These are phyloP conservation scores for Priceomyces fermenticarens DNA, from an alignment of 805 yeast genomes.

Conservation along the genomic window DNA sequence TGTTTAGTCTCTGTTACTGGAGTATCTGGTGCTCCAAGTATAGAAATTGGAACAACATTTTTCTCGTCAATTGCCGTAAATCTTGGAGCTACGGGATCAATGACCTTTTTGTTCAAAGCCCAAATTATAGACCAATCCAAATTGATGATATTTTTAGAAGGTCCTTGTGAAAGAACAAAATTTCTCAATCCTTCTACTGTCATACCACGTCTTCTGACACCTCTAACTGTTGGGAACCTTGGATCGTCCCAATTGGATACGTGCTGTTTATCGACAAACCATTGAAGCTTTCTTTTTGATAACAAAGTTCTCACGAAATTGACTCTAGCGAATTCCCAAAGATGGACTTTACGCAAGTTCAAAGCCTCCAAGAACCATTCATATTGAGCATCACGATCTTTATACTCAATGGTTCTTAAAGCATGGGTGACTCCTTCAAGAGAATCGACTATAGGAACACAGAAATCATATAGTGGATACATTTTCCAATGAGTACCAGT, in stretches of 20 bases:
- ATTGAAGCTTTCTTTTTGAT: constrained; percentile 96
- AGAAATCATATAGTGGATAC: constrained; percentile 98
- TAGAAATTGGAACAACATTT: constrained; percentile 66
- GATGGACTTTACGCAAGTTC: constrained; percentile 83
- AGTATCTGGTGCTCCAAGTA: constrained; percentile 63
- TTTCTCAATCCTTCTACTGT: constrained; percentile 94
- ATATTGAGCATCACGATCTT: constrained; percentile 98
- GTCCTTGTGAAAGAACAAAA: constrained; percentile 94
- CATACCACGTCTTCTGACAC: constrained; percentile 99
- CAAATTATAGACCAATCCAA: constrained; percentile 97
- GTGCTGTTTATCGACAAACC: constrained; percentile 92
- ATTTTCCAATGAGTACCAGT: constrained; percentile 92
- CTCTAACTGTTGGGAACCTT: constrained; percentile 98
- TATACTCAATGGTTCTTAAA: constrained; percentile 94
- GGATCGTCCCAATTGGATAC: constrained; percentile 99
- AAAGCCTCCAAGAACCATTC: constrained; percentile 90
- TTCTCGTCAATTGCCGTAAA: constrained; percentile 71
- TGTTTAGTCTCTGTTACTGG: constrained; percentile 72
- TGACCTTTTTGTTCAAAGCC: constrained; percentile 96
- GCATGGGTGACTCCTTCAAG: constrained; percentile 98
- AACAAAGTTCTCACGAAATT: constrained; percentile 94
- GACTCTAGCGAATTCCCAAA: constrained; percentile 98
- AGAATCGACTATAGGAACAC: constrained; percentile 95
- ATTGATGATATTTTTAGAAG: constrained; percentile 94
- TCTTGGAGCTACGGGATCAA: constrained; percentile 97